Base-by-base conservation (phyloP, 2,329 filamentous ascomycete genomes). In the Grosmannia serpens region DNA sequence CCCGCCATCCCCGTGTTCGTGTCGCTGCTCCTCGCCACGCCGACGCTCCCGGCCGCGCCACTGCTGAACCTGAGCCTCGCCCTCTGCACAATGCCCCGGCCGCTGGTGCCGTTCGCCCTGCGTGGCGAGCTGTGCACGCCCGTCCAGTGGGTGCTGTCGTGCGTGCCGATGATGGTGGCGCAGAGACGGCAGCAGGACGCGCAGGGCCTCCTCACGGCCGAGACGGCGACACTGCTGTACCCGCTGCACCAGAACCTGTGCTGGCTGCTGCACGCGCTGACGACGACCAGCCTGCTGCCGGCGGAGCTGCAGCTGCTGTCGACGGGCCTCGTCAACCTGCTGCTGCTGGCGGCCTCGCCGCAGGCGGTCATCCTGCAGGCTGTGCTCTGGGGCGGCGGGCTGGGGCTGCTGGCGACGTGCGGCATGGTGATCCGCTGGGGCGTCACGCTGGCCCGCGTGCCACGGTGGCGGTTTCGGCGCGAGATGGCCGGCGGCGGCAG, bases 241-340 rank as follows among this genome's bases (percentile, higher is more conserved):
- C 89, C 92, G 20, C 75, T 97, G 51, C 91, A 96, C 67, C 87
- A 89, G 70, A 84, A 84, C 33, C 75, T 96, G 27, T 84, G 89
- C 67, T 77, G 80, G 33, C 83, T 88, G 33, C 70, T 97, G 58
- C 84, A 89, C 65, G 85, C 88, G 68, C 79, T 97, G 62, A 92
- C 91, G 1, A 92, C 89, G 0, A 95, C 91, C 1, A 96, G 91
- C 70, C 79, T 97, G 49, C 77, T 97, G 56, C 82, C 87, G 1
- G 85, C 94, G 6, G 94, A 99, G 70, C 78, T 96, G 49, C 90
- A 96, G 66, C 77, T 99, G 11, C 80, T 97, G 20, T 92, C 92
- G 0, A 82, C 88, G 46, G 84, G 85, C 2, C 77, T 99, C 17
- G 86, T 96, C 66, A 90, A 95, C 66, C 74, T 96, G 17, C 74